Evolutionary conservation across 108 stramenopile species (phyloP), one percentile per base, ranked within the genome.

Genomic region (Cyclotella baltica): DNA sequence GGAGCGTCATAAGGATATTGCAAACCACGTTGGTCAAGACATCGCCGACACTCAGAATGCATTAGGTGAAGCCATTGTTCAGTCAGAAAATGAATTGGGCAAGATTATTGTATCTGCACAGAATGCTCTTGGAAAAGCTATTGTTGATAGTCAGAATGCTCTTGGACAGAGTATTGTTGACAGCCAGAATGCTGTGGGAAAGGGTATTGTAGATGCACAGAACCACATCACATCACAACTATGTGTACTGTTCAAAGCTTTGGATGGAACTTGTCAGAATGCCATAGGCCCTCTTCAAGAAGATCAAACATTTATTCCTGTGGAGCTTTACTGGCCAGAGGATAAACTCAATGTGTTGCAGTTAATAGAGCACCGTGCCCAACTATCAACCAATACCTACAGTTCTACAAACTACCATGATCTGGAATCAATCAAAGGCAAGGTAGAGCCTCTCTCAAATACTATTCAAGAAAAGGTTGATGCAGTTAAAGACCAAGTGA

Each of bases 161-260:
- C n/a, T n/a, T n/a, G n/a, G n/a, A n/a, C n/a, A n/a, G n/a, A n/a
- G n/a, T n/a, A n/a, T n/a, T n/a, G n/a, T n/a, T n/a, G n/a, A n/a
- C n/a, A n/a, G n/a, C 18, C 51, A 52, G n/a, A 52, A 52, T 52
- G 51, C 11, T 10, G 4, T 52, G 4, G 51, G 51, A 4, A 52
- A 10, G n/a, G 10, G 10, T 4, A 52, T 52, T 52, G 51, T 52
- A n/a, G 51, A 52, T 52, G 4, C 51, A n/a, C 51, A 52, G n/a
- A 52, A 52, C 51, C n/a, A 52, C 51, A 10, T 52, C n/a, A 52
- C 51, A 52, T n/a, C n/a, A 20, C 51, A 52, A n/a, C n/a, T 52
- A n/a, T 52, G 51, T 52, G 51, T n/a, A n/a, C 11, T 52, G 11
- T 52, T n/a, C 19, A n/a, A 52, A n/a, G 18, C 10, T 4, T n/a